phyloP scores from a whole-genome alignment of 805 yeast genomes.

The Torulaspora maleeae region DNA sequence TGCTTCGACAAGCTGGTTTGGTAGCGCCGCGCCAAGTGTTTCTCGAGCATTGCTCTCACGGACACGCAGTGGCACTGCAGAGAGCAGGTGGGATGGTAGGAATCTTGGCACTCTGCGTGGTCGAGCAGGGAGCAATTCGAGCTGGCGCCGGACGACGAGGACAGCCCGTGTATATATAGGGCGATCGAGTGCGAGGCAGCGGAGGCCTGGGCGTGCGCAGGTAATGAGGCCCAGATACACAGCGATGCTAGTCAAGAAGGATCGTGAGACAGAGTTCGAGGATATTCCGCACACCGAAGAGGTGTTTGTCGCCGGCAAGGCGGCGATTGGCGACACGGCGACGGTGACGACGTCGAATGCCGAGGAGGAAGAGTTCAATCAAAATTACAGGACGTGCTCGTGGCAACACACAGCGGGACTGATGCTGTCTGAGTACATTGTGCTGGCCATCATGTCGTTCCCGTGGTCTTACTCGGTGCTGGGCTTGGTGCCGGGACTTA shows the following conservation, averaged over 20 bases:
- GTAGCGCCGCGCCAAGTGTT: background rate
- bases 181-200: background rate
- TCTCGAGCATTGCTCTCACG: background rate
- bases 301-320: background rate
- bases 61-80: too few relatives aligned
- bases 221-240: background rate
- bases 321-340: slow-evolving; percentile 3
- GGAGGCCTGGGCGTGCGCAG: background rate
- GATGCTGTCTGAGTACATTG: slow-evolving; percentile 54
- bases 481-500: slow-evolving; percentile 55
- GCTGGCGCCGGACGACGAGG: too few relatives aligned
- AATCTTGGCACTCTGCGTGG: background rate
- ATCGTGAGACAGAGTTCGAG: slow-evolving; percentile 1
- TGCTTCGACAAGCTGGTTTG: background rate
- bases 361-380: slow-evolving; percentile 29
- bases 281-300: background rate
- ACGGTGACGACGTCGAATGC: slow-evolving; percentile 6
- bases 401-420: slow-evolving; percentile 61
- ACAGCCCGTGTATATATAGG: background rate
- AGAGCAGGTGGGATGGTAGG: too few relatives aligned
- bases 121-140: too few relatives aligned
- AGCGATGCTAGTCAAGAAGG: background rate
- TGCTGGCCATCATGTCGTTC: slow-evolving; percentile 60
- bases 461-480: slow-evolving; percentile 61
- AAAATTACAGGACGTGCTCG: slow-evolving; percentile 49